Base-by-base conservation (phyloP, 257 asterid species). In the Solanum bulbocastanum region DNA sequence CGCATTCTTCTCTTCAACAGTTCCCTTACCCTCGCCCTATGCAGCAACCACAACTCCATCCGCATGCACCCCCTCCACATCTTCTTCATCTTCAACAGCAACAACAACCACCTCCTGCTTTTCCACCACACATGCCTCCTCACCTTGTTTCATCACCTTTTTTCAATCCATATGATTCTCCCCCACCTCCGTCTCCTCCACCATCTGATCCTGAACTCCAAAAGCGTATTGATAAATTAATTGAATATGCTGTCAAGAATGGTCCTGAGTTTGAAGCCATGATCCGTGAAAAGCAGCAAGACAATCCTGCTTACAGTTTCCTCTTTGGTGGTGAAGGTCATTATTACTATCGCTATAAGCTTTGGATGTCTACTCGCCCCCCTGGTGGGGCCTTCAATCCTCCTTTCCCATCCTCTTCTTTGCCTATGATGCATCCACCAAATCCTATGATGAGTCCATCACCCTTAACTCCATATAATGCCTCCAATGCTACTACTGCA, bases 251-350 rank as follows among this genome's bases (percentile, higher is more conserved):
- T 83, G 95, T 94, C 87, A 97, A 97, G 92, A 97, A 96, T 76
- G 99, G 98, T 71, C 99, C 99, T 0, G 99, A 95, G 89, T 96
- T 97, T 89, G 99, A 97, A 92, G 97, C 96, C 86, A 94, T 97
- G 94, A 97, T 97, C 62, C 98, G 99, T 72, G 98, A 97, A 89
- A 94, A 98, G 86, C 98, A 97, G 94, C 94, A 93, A 90, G 98
- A 97, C 76, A 97, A 97, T 91, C 98, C 99, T 22, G 98, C 94
- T 69, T 97, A 96, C 86, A 72, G 94, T 86, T 97, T 97, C 88
- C 96, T 97, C 60, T 97, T 97, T 89, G 98, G 98, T n/a, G 98
- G 99, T 8, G 99, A 97, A 81, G 99, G 99, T 86, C 96, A 96
- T 92, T 92, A 90, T 90, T 97, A 97, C 92, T 97, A 97, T 90